Evolutionary conservation across 2,329 filamentous ascomycete genomes (phyloP).

Genomic region (Colletotrichum spaethianum): DNA sequence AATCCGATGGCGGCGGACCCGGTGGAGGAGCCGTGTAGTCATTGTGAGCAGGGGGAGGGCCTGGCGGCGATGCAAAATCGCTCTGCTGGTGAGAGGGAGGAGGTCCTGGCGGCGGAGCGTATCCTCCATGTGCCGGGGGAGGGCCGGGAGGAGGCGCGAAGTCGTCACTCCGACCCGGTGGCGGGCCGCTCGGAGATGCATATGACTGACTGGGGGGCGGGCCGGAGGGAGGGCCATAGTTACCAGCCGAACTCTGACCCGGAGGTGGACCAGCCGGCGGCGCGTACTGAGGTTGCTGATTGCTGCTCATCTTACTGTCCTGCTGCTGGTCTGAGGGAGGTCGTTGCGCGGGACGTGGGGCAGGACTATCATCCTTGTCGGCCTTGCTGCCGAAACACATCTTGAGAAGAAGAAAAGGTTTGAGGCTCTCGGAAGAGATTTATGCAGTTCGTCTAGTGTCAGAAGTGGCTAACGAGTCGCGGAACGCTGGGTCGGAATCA

Average conservation of each 20-base stretch:
- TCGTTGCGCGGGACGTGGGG: conserved; percentile 56
- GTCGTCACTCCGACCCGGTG: conserved; percentile 40
- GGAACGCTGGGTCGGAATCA: neutral
- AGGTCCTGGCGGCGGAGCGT: conserved; percentile 48
- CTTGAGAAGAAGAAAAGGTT: neutral
- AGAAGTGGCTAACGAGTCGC: neutral
- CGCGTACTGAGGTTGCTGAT: conserved; percentile 43
- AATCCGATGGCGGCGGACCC: conserved; percentile 47
- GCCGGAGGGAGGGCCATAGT: conserved; percentile 47
- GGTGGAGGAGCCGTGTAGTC: conserved; percentile 54
- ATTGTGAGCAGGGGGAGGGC: conserved; percentile 47
- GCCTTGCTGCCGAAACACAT: conserved; percentile 68
- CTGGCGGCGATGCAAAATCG: conserved; percentile 48
- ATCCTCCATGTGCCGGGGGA: conserved; percentile 48
- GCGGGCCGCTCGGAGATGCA: conserved; percentile 41
- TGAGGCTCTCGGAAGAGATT: neutral
- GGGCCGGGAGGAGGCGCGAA: conserved; percentile 53
- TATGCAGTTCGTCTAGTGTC: conserved; percentile 36
- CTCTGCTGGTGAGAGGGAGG: conserved; percentile 46
- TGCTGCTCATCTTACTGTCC: conserved; percentile 46
- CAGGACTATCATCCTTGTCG: conserved; percentile 54
- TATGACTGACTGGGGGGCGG: conserved; percentile 44
- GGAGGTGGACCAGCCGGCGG: conserved; percentile 44
- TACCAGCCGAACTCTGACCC: conserved; percentile 10
- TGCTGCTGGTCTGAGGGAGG: conserved; percentile 34